Evolutionary conservation across 164 flowering plant species (phyloP).

Genomic region (Berberis vulgaris): DNA sequence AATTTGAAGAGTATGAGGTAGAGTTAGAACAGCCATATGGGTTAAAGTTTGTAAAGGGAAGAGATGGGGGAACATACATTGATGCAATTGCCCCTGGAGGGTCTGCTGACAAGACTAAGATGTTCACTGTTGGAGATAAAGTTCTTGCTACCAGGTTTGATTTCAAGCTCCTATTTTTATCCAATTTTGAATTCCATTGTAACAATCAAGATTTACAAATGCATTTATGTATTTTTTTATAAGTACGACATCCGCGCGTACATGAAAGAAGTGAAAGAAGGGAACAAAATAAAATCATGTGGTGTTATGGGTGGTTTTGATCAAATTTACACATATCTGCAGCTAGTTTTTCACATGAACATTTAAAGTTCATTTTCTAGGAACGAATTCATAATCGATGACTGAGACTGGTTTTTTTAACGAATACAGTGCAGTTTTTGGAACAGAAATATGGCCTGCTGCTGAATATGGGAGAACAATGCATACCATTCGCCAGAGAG

Average conservation of each 20-base stretch:
- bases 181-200: too few relatives aligned
- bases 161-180: background rate
- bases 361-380: too few relatives aligned
- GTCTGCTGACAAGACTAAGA: slow-evolving; percentile 60
- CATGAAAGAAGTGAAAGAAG: too few relatives aligned
- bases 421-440: slow-evolving; percentile 90
- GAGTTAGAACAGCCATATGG: slow-evolving; percentile 87
- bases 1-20: slow-evolving; percentile 78
- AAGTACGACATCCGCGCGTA: too few relatives aligned
- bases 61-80: slow-evolving; percentile 89
- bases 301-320: too few relatives aligned
- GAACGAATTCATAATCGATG: background rate
- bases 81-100: slow-evolving; percentile 87
- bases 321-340: too few relatives aligned
- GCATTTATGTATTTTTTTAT: too few relatives aligned
- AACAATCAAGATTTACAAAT: too few relatives aligned
- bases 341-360: too few relatives aligned
- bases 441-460: slow-evolving; percentile 96
- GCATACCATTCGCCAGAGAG: slow-evolving; percentile 89
- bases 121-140: slow-evolving; percentile 79
- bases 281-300: too few relatives aligned
- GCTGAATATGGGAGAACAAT: slow-evolving; percentile 98
- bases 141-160: slow-evolving; percentile 87
- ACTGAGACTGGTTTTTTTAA: slow-evolving; percentile 5
- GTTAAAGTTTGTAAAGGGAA: slow-evolving; percentile 66